Evolutionary conservation across 1,284 basidiomycete species (phyloP), one percentile per base, ranked within the genome.

Genomic region (Sporisorium sorghi): DNA sequence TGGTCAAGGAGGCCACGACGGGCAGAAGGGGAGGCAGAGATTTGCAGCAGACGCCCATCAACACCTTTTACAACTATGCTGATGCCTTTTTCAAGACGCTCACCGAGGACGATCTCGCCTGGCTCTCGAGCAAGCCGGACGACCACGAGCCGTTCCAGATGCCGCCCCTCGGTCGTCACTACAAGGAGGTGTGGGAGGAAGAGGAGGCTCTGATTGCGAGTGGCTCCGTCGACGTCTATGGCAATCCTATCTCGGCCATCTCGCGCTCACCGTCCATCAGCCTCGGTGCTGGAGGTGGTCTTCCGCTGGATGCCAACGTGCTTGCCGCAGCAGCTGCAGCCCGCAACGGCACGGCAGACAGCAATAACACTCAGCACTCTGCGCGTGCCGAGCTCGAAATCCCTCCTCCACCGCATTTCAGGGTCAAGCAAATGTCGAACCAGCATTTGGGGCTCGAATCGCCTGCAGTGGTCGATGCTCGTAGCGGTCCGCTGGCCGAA

Each of bases 91-190:
- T 84, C 63, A 82, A 82, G 71, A 81, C 83, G 12, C 49, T 84
- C 28, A 84, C 82, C 39, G 83, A 84, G 44, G 83, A 84, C 52
- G 83, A 84, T 43, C 57, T 84, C 17, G 83, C 82, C 11, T 84
- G 80, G 80, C 77, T 84, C 35, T 81, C 78, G 46, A 73, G 71
- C 67, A 74, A 86, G 85, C 86, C 87, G 19, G 94, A 97, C 79
- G 93, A 96, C 64, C 87, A 92, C 7, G 92, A 93, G 65, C 91
- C 92, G 0, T 96, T 90, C 79, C 86, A 93, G 43, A 89, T 96
- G 85, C 94, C 95, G 8, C 89, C 91, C 62, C 88, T 96, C 0
- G 96, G 95, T 8, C 87, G 90, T 72, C 94, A 95, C 86, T 98
- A 97, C 82, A 87, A 89, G 26, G 91, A 95, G 56, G 87, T 76